These are phyloP conservation scores for Paraconiothyrium sp. DNA, from an alignment of 2,329 filamentous ascomycete genomes.

Conservation along the genomic window DNA sequence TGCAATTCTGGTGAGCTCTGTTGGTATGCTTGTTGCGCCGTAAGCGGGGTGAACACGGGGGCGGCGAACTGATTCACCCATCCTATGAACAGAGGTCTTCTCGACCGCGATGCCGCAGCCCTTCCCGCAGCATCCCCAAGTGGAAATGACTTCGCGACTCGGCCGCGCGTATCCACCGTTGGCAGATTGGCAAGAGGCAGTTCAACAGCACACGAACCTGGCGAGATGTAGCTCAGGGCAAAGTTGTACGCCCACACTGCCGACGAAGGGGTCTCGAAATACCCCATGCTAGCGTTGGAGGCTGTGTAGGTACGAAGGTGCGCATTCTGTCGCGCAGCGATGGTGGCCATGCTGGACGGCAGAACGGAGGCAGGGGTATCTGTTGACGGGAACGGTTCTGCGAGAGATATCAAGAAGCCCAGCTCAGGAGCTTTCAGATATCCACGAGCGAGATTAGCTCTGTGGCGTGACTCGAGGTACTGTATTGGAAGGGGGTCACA, in stretches of 20 bases:
- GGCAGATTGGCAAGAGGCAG: constrained; percentile 15
- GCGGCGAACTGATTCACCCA: too few species aligned
- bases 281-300: constrained; percentile 13
- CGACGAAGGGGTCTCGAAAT: constrained; percentile 17
- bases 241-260: constrained; percentile 18
- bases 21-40: too few species aligned
- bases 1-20: too few species aligned
- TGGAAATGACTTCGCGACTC: too few species aligned
- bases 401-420: constrained; percentile 15
- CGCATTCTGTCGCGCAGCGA: constrained; percentile 17
- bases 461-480: too few species aligned
- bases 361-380: constrained; percentile 13
- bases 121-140: too few species aligned
- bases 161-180: too few species aligned
- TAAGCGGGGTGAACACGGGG: too few species aligned
- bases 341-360: constrained; percentile 18
- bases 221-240: constrained; percentile 9
- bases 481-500: too few species aligned
- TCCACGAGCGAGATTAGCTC: constrained; percentile 12
- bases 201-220: constrained; percentile 15
- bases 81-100: too few species aligned
- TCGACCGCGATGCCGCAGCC: too few species aligned
- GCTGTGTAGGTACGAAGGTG: constrained; percentile 9
- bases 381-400: constrained; percentile 3
- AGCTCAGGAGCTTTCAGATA: too few species aligned